Evolutionary conservation across 768 basidiomycete species (phyloP).

Genomic region (Xanthoconium stramineum): DNA sequence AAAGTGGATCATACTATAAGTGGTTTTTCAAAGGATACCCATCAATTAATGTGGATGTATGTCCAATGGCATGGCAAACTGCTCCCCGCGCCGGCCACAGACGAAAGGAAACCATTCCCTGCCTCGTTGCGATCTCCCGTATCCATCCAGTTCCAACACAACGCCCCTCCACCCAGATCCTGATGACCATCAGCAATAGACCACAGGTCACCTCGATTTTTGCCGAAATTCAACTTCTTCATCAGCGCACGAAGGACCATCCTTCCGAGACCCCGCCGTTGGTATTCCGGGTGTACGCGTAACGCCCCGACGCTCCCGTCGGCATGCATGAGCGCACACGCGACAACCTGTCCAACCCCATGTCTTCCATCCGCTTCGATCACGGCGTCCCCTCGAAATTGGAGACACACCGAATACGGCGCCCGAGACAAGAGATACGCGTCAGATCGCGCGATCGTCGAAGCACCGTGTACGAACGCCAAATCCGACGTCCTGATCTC

Average conservation of each 20-base stretch:
- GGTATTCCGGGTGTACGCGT: slow-evolving; percentile 7
- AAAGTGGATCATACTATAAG: no score
- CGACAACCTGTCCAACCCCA: neutral
- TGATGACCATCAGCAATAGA: neutral
- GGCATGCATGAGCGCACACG: slow-evolving; percentile 17
- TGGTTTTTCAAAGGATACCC: no score
- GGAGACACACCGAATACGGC: slow-evolving; percentile 24
- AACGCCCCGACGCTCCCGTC: slow-evolving; percentile 21
- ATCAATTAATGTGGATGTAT: neutral
- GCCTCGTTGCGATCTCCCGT: neutral
- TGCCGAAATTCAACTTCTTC: slow-evolving; percentile 7
- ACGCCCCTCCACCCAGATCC: slow-evolving; percentile 21
- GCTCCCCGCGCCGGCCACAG: slow-evolving; percentile 5
- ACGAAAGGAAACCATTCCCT: slow-evolving; percentile 10
- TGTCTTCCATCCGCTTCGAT: neutral
- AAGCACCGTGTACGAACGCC: slow-evolving; percentile 7
- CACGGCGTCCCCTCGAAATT: neutral
- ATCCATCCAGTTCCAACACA: slow-evolving; percentile 26
- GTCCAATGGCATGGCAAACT: slow-evolving; percentile 14
- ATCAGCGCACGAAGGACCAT: slow-evolving; percentile 8
- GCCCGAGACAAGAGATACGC: slow-evolving; percentile 20
- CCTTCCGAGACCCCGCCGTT: slow-evolving; percentile 12
- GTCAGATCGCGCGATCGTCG: slow-evolving; percentile 13
- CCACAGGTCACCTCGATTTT: neutral
- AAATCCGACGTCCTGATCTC: slow-evolving; percentile 13